Conservation (phyloP, 352 stramenopile genomes). For the Paralagenidium karlingii region DNA sequence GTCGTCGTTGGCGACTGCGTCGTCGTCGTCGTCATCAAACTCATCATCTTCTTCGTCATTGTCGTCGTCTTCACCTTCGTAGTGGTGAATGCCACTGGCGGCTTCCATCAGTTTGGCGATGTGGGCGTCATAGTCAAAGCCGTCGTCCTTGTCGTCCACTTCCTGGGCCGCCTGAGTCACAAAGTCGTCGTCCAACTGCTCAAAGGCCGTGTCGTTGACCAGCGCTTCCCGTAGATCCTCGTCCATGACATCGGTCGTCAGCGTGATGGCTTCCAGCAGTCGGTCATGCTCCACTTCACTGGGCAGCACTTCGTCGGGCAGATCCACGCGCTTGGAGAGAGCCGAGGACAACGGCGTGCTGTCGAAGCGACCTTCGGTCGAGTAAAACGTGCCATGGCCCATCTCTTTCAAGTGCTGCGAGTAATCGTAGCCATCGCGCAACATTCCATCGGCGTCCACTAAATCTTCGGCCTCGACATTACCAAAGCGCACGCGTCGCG, state of each 20-base stretch:
- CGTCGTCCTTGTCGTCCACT: conserved; percentile 20
- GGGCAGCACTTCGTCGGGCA: conserved; percentile 55
- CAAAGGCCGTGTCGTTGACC: conserved; percentile 72
- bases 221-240: conserved; percentile 71
- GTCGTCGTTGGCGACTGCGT: conserved; percentile 11
- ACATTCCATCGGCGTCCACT: conserved; percentile 80
- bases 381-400: conserved; percentile 71
- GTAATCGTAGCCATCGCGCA: conserved; percentile 90
- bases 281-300: conserved; percentile 57
- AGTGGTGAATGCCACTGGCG: conserved; percentile 48
- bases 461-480: conserved; percentile 49
- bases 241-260: conserved; percentile 83
- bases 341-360: conserved; percentile 18
- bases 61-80: conserved; percentile 21
- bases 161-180: conserved; percentile 59
- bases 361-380: conserved; percentile 52
- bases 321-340: conserved; percentile 42
- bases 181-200: conserved; percentile 89
- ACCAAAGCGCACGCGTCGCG: conserved; percentile 49
- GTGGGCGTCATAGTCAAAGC: conserved; percentile 90
- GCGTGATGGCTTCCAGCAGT: conserved; percentile 70
- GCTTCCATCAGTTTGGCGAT: conserved; percentile 88
- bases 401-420: conserved; percentile 87
- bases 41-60: conserved; percentile 72
- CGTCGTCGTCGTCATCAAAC: conserved; percentile 19